Percentiles rank a stretch among this genome's conserved stretches.
Conservation (phyloP, 805 yeast genomes). For the Torulaspora franciscae region DNA sequence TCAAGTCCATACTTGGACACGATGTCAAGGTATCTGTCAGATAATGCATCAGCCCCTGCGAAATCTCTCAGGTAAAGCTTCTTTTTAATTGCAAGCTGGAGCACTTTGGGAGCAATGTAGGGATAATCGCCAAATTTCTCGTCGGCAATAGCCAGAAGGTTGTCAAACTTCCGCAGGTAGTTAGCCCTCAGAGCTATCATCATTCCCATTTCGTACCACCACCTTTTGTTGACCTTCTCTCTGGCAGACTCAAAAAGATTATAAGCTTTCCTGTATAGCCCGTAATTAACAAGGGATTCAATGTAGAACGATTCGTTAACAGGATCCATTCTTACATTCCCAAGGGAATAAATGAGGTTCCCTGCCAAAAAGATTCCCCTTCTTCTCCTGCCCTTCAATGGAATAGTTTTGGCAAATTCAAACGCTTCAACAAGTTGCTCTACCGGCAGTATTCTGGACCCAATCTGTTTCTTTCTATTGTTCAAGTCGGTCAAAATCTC, state of each 20-base stretch:
- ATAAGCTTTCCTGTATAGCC: constrained; percentile 36
- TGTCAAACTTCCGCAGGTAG: constrained; percentile 37
- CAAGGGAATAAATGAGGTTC: constrained; percentile 39
- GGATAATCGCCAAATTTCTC: constrained; percentile 25
- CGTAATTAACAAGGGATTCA: constrained; percentile 39
- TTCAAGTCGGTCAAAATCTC: constrained; percentile 20
- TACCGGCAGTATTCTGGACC: constrained; percentile 20
- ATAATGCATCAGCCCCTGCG: constrained; percentile 35
- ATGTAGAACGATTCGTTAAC: constrained; percentile 49
- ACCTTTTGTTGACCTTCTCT: constrained; percentile 40
- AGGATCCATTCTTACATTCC: constrained; percentile 45
- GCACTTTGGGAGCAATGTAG: constrained; percentile 38
- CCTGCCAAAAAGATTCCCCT: constrained; percentile 41
- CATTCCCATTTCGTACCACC: constrained; percentile 52
- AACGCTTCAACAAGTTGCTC: constrained; percentile 39
- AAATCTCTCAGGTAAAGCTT: constrained; percentile 29
- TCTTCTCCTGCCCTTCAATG: constrained; percentile 32
- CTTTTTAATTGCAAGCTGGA: constrained; percentile 35
- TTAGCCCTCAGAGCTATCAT: constrained; percentile 37
- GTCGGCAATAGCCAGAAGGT: constrained; percentile 30
- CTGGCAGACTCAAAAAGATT: constrained; percentile 37
- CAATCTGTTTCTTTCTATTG: constrained; percentile 9
- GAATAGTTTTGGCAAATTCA: constrained; percentile 39
- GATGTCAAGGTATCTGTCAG: constrained; percentile 27
- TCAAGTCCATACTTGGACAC: constrained; percentile 28